Evolutionary conservation across 805 yeast species (phyloP).

Genomic region (Candida cerambycidarum): DNA sequence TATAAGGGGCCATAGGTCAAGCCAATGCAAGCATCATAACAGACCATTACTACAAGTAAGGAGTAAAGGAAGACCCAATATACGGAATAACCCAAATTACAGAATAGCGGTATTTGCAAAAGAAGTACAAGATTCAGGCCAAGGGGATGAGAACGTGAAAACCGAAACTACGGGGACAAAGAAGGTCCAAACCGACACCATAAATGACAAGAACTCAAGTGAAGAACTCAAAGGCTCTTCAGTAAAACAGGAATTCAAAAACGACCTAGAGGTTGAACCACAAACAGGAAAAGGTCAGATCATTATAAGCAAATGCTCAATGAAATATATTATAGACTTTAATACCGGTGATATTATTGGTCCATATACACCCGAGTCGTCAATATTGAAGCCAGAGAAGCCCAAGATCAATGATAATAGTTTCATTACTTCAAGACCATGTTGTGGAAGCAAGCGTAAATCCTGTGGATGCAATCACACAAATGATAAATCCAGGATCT

Average conservation of each 20-base stretch:
- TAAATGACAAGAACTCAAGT: too few species aligned
- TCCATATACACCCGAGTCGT: conserved; percentile 26
- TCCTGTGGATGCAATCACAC: conserved; percentile 33
- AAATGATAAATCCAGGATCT: conserved; percentile 36
- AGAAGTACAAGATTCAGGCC: conserved; percentile 27
- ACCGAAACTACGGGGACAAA: background rate
- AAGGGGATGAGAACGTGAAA: background rate
- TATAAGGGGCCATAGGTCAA: conserved; percentile 89
- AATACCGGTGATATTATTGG: conserved; percentile 39
- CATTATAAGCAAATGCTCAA: conserved; percentile 35
- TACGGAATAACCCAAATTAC: conserved; percentile 51
- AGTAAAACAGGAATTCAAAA: too few species aligned
- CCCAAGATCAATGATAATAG: conserved; percentile 30
- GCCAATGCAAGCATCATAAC: conserved; percentile 77
- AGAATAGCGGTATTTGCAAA: conserved; percentile 62
- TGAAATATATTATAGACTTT: conserved; percentile 41
- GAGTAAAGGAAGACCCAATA: conserved; percentile 83
- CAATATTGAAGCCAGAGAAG: conserved; percentile 19
- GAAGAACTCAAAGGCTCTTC: too few species aligned
- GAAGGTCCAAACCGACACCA: too few species aligned
- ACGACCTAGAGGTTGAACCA: conserved; percentile 15
- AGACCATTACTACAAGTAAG: conserved; percentile 84
- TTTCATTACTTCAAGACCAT: conserved; percentile 33
- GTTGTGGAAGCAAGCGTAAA: conserved; percentile 27
- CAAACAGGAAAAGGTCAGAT: background rate